Evolutionary conservation across 1,284 basidiomycete genomes (phyloP).

Genomic region (Hypsizygus ulmarius): DNA sequence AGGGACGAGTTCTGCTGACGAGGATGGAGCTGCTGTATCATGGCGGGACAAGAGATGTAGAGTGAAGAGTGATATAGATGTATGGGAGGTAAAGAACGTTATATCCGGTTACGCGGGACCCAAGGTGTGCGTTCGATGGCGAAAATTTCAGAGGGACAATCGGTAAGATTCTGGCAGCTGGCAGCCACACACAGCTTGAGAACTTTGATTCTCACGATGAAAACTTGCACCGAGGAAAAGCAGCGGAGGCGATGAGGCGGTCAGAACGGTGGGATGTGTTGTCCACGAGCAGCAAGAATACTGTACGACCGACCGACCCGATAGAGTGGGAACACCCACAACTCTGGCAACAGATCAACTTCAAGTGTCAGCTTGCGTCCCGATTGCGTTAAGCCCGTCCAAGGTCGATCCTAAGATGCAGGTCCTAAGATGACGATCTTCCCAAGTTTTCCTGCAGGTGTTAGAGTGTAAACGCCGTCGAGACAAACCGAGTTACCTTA

Average conservation of each 20-base stretch:
- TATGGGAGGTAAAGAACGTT: conserved; percentile 19
- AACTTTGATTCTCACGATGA: conserved; percentile 22
- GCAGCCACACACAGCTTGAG: conserved; percentile 15
- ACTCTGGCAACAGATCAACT: conserved; percentile 12
- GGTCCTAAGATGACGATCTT: conserved; percentile 1
- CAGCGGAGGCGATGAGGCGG: conserved; percentile 10
- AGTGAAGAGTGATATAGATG: conserved; percentile 12
- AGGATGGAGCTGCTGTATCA: conserved; percentile 61
- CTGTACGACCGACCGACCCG: conserved; percentile 33
- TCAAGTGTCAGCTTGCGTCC: neutral
- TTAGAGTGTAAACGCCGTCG: neutral
- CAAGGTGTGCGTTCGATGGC: conserved; percentile 1
- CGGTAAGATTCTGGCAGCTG: conserved; percentile 7
- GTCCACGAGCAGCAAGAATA: conserved; percentile 22
- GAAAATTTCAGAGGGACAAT: conserved; percentile 1
- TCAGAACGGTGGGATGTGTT: conserved; percentile 20
- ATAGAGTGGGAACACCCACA: conserved; percentile 36
- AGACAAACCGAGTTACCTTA: neutral
- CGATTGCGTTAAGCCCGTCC: neutral
- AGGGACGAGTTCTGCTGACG: conserved; percentile 36
- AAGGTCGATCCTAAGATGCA: neutral
- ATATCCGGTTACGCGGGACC: conserved; percentile 10
- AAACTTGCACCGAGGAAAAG: conserved; percentile 9
- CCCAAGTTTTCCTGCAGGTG: conserved; percentile 1
- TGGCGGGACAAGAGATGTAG: conserved; percentile 28